Evolutionary conservation across 257 asterid genomes (phyloP), one percentile per base, ranked within the genome.

Genomic region (Sherardia arvensis): DNA sequence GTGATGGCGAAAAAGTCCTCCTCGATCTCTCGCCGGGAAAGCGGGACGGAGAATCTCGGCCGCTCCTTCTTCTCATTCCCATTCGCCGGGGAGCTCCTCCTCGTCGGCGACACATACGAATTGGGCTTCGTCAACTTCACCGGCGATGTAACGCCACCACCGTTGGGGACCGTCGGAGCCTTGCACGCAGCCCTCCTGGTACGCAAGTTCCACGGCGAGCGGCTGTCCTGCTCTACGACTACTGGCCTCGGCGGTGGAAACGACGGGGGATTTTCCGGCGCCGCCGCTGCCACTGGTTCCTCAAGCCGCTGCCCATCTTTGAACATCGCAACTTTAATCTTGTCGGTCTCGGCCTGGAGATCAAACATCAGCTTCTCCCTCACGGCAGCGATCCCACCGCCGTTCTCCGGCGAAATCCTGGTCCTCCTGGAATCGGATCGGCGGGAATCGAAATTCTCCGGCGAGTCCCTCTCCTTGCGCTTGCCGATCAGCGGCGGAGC

Each of bases 121-220:
- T 53, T 53, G 22, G 74, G 75, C 20, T 74, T 72, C 63, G 66
- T 60, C 71, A 71, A 73, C 53, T 81, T 85, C 25, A 54, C 61
- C 82, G 4, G n/a, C 71, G n/a, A 32, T 43, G n/a, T n/a, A n/a
- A n/a, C n/a, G n/a, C n/a, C n/a, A n/a, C n/a, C n/a, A n/a, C n/a
- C 70, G 34, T 63, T 70, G 61, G 63, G 22, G 29, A 43, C 38
- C 45, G 53, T 8, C 64, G 72, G 68, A 25, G 63, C 54, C 73
- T 72, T 80, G 67, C 78, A 77, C 45, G 85, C 84, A 30, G 95
- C 84, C 67, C 95, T 76, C 62, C 99, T 75, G 60, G 91, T 87
- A 70, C 99, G 69, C 80, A 89, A 76, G 76, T 81, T 89, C 96
- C 97, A 89, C 26, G 95, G 93, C n/a, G n/a, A n/a, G n/a, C n/a